Percentiles rank a stretch among this genome's conserved stretches.
These are phyloP conservation scores for Staphylotrichum tortipilum DNA, from an alignment of 495 filamentous ascomycete species.

Conservation along the genomic window DNA sequence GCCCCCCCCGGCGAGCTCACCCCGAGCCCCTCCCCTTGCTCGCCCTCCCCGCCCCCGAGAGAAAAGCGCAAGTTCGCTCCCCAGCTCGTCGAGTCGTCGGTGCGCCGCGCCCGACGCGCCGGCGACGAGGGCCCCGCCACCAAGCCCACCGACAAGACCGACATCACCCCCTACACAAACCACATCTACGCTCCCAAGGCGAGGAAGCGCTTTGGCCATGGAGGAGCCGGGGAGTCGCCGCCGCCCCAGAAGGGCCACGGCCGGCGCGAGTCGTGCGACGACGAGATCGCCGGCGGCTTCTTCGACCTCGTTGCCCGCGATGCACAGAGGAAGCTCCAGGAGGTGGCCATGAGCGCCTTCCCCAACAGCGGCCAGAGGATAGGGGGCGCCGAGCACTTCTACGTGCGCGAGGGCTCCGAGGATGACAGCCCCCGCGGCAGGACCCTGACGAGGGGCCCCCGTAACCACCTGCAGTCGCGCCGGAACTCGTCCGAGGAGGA, in stretches of 20 bases:
- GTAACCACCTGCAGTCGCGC: slow-evolving; percentile 28
- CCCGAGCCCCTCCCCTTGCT: slow-evolving; percentile 42
- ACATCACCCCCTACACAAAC: slow-evolving; percentile 49
- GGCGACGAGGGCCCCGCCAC: slow-evolving; percentile 45
- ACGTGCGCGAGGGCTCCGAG: slow-evolving; percentile 45
- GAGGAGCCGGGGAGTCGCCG: slow-evolving; percentile 12
- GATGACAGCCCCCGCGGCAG: slow-evolving; percentile 28
- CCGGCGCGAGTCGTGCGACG: slow-evolving; percentile 56
- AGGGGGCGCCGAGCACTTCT: slow-evolving; percentile 47
- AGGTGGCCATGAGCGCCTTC: slow-evolving; percentile 42
- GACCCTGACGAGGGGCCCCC: slow-evolving; percentile 27
- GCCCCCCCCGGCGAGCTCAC: slow-evolving; percentile 40
- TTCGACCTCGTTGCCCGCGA: slow-evolving; percentile 66
- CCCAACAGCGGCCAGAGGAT: slow-evolving; percentile 38
- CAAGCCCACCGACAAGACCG: slow-evolving; percentile 46
- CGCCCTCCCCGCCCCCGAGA: slow-evolving; percentile 24
- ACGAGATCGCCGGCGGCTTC: slow-evolving; percentile 62
- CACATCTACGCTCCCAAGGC: slow-evolving; percentile 46
- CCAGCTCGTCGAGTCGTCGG: slow-evolving; percentile 59
- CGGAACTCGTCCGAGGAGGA: slow-evolving; percentile 39
- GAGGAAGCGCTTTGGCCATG: slow-evolving; percentile 24
- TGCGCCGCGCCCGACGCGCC: slow-evolving; percentile 45
- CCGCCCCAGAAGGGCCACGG: slow-evolving; percentile 20
- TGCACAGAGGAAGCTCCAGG: slow-evolving; percentile 58
- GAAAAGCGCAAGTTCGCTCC: slow-evolving; percentile 48